Percentiles rank a stretch among this genome's conserved stretches.
phyloP scores from a whole-genome alignment of 1,139 yeast genomes.

The Pichia kudriavzevii region DNA sequence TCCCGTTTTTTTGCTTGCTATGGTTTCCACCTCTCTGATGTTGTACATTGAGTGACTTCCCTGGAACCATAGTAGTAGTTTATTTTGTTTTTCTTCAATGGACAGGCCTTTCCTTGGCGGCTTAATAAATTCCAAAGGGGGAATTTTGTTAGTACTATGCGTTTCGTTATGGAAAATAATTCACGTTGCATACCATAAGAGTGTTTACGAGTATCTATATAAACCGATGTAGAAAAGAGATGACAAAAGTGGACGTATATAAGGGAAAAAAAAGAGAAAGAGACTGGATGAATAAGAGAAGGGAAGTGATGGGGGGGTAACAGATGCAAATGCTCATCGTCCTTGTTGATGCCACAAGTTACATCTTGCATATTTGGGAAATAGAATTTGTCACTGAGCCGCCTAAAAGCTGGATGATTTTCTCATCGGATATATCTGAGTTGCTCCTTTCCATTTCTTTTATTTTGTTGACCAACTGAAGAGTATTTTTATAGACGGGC shows the following conservation, averaged over 20 bases:
- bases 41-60: constrained; percentile 30
- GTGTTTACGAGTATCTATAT: too few species aligned
- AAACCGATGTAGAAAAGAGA: too few species aligned
- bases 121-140: too few species aligned
- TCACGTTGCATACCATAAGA: neutral
- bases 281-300: too few species aligned
- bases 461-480: constrained; percentile 9
- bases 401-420: constrained; percentile 12
- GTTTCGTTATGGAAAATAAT: too few species aligned
- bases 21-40: constrained; percentile 44
- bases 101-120: constrained; percentile 31
- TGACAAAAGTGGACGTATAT: too few species aligned
- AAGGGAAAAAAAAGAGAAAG: too few species aligned
- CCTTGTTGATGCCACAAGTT: too few species aligned
- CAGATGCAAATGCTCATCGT: too few species aligned
- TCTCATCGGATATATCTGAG: constrained; percentile 7
- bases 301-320: too few species aligned
- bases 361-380: constrained; percentile 1
- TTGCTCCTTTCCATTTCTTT: constrained; percentile 5
- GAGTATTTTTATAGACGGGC: constrained; percentile 7
- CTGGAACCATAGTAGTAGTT: constrained; percentile 36
- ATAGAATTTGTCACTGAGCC: constrained; percentile 13
- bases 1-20: constrained; percentile 39
- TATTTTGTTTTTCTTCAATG: constrained; percentile 35
- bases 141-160: too few species aligned